A percentile compares a stretch with the other conserved stretches of the same genome.
Evolutionary conservation across 768 basidiomycete species (phyloP).

Genomic region (Galerina sulciceps): DNA sequence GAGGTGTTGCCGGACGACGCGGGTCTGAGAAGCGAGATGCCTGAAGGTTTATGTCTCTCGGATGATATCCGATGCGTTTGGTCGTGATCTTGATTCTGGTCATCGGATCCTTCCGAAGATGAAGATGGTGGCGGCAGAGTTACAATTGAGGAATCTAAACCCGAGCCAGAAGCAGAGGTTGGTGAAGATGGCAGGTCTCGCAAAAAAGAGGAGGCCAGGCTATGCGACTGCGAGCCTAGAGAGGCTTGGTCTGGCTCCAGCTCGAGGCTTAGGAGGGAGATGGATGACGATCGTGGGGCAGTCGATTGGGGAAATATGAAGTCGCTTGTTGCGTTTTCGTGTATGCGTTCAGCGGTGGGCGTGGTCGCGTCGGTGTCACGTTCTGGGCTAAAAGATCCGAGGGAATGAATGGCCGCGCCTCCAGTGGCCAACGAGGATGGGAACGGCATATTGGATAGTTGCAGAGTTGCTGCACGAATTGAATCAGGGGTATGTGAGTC

Average conservation of each 20-base stretch:
- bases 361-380: background rate
- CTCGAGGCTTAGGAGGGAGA: conserved; percentile 18
- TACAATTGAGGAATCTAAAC: conserved; percentile 19
- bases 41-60: conserved; percentile 34
- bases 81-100: background rate
- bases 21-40: conserved; percentile 39
- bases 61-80: background rate
- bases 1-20: conserved; percentile 18
- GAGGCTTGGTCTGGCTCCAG: conserved; percentile 20
- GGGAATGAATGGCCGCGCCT: conserved; percentile 4
- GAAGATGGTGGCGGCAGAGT: conserved; percentile 14
- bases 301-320: conserved; percentile 28
- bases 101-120: conserved; percentile 1
- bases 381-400: conserved; percentile 9
- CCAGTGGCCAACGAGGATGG: conserved; percentile 25
- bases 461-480: conserved; percentile 70
- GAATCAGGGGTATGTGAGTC: conserved; percentile 48
- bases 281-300: conserved; percentile 14
- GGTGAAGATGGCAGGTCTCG: conserved; percentile 17
- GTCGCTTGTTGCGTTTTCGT: conserved; percentile 6
- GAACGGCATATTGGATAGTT: conserved; percentile 60
- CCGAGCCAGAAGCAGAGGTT: conserved; percentile 14
- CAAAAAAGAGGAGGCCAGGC: conserved; percentile 23
- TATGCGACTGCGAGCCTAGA: conserved; percentile 17
- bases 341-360: background rate